Evolutionary conservation across 164 flowering plant species (phyloP).

Genomic region (Piper betle): DNA sequence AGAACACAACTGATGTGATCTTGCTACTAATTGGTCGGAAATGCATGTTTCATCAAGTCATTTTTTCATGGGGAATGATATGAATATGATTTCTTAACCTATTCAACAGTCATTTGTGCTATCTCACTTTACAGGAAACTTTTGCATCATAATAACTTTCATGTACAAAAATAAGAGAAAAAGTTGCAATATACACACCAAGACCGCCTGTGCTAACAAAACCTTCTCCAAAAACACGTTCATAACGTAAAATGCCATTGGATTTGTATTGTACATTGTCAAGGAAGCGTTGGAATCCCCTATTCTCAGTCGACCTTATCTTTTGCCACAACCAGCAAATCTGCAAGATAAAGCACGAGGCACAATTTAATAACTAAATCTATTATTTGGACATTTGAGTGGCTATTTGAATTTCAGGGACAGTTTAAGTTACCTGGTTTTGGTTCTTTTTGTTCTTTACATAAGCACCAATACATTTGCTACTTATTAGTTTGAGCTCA

Average conservation of each 20-base stretch:
- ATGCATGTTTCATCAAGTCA: no score
- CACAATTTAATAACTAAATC: not conserved
- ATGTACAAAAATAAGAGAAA: not conserved
- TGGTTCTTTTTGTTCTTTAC: slow-evolving; percentile 86
- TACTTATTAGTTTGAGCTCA: slow-evolving; percentile 65
- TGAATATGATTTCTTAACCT: no score
- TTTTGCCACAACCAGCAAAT: slow-evolving; percentile 97
- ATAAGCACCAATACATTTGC: slow-evolving; percentile 91
- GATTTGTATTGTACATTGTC: slow-evolving; percentile 78
- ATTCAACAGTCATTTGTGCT: no score
- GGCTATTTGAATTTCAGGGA: not conserved
- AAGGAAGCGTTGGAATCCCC: slow-evolving; percentile 76
- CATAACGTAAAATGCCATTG: slow-evolving; percentile 83
- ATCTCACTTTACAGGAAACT: no score
- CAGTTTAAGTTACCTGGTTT: slow-evolving; percentile 48
- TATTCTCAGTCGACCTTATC: slow-evolving; percentile 55
- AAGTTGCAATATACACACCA: slow-evolving; percentile 16
- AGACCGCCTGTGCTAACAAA: slow-evolving; percentile 96
- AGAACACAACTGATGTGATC: not conserved
- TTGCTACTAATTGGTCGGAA: not conserved
- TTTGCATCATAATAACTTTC: not conserved
- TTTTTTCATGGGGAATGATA: no score
- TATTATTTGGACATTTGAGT: not conserved
- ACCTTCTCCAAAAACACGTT: slow-evolving; percentile 87
- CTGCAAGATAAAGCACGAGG: slow-evolving; percentile 25